phyloP scores from a whole-genome alignment of 108 stramenopile genomes.

The Cyclotella choctawhatcheeana region DNA sequence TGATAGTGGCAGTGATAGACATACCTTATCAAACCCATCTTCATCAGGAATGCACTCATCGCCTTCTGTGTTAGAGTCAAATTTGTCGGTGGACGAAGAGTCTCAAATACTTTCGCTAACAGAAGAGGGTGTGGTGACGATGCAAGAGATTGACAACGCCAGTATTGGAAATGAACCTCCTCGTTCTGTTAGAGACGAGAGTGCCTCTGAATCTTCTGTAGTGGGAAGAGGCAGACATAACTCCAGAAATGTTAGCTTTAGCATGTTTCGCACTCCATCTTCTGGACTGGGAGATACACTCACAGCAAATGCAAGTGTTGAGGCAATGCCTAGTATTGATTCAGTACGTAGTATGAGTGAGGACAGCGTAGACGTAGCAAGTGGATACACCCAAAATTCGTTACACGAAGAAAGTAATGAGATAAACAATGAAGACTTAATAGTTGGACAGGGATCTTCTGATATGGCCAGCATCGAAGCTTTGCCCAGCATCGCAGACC shows the following conservation, averaged over 20 bases:
- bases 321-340: slow-evolving; percentile 31
- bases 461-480: slow-evolving; percentile 45
- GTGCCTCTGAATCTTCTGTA: slow-evolving; percentile 33
- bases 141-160: slow-evolving; percentile 43
- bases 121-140: slow-evolving; percentile 32
- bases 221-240: slow-evolving; percentile 18
- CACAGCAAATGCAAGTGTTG: slow-evolving; percentile 25
- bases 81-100: not conserved
- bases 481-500: slow-evolving; percentile 21
- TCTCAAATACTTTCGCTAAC: slow-evolving; percentile 21
- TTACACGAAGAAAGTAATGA: slow-evolving; percentile 9
- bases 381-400: slow-evolving; percentile 17
- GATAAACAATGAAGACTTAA: slow-evolving; percentile 15
- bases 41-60: slow-evolving; percentile 13
- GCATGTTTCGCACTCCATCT: slow-evolving; percentile 6
- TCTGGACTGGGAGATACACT: not conserved
- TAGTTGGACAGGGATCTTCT: slow-evolving; percentile 11
- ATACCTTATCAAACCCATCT: slow-evolving; percentile 9
- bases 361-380: slow-evolving; percentile 21
- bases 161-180: slow-evolving; percentile 40
- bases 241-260: not conserved
- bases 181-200: slow-evolving; percentile 38
- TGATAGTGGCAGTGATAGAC: slow-evolving; percentile 9
- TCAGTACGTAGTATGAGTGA: slow-evolving; percentile 24
- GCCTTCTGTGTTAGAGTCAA: slow-evolving; percentile 4